A percentile compares a stretch with the other conserved stretches of the same genome.
Conservation (phyloP, 73 alveolate species). For the Paraurostyla sp. region DNA sequence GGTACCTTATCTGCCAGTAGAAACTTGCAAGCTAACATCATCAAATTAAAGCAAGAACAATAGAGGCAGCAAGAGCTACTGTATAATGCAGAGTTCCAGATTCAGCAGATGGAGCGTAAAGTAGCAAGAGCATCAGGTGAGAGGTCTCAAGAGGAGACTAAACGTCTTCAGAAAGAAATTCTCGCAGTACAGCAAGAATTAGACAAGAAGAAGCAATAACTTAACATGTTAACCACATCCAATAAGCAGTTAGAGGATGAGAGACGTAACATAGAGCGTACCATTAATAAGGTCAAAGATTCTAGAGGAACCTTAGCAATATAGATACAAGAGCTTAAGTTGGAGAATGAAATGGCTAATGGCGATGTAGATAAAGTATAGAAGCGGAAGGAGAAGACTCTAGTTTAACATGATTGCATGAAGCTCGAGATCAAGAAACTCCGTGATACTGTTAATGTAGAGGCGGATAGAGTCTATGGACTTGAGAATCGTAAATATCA, state of each 20-base stretch:
- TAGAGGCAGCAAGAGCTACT: constrained; percentile 95
- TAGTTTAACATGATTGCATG: constrained; percentile 98
- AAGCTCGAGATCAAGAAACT: constrained; percentile 97
- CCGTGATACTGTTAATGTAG: constrained; percentile 91
- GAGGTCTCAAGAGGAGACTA: constrained; percentile 95
- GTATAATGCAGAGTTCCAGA: constrained; percentile 96
- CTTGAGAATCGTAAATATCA: constrained; percentile 97
- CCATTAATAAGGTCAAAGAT: constrained; percentile 81
- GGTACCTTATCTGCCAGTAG: constrained; percentile 96
- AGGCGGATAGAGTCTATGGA: constrained; percentile 95
- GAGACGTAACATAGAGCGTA: constrained; percentile 88
- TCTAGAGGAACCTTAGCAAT: constrained; percentile 85
- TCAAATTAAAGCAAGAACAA: constrained; percentile 94
- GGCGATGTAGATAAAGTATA: constrained; percentile 94
- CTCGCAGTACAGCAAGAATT: constrained; percentile 85
- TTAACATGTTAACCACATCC: constrained; percentile 69
- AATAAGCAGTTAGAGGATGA: constrained; percentile 91
- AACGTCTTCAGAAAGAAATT: constrained; percentile 87
- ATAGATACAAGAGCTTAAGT: constrained; percentile 94
- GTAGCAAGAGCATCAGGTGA: constrained; percentile 94
- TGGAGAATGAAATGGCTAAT: constrained; percentile 97
- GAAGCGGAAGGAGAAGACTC: constrained; percentile 93
- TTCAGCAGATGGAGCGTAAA: constrained; percentile 98
- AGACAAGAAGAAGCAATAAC: constrained; percentile 79
- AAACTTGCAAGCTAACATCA: constrained; percentile 94